phyloP scores from a whole-genome alignment of 2,329 filamentous ascomycete genomes.

The Ophiostoma australiae region DNA sequence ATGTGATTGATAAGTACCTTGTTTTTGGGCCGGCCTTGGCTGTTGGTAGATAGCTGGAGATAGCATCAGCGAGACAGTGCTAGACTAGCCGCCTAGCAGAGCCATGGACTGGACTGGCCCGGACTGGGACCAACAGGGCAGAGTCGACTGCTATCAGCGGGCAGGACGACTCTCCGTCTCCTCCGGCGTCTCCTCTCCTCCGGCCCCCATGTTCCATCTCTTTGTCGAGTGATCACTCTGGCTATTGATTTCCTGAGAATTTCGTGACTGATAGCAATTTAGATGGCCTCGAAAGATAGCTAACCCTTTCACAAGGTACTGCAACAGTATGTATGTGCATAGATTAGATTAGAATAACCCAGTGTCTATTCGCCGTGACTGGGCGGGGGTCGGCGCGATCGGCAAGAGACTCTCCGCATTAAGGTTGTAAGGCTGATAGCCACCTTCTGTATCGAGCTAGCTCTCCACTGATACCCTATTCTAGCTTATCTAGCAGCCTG shows the following conservation, averaged over 20 bases:
- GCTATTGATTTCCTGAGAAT: neutral
- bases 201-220: slow-evolving; percentile 1
- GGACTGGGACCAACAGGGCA: neutral
- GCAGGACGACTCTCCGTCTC: neutral
- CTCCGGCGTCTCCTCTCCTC: neutral
- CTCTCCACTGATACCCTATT: neutral
- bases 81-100: neutral
- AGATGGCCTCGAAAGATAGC: neutral
- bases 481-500: neutral
- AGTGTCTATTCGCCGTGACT: neutral
- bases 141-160: neutral
- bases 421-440: neutral
- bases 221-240: neutral
- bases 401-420: neutral
- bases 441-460: slow-evolving; percentile 5
- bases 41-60: neutral
- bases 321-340: too few relatives aligned
- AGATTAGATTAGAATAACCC: neutral
- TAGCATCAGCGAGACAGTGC: neutral
- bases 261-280: neutral
- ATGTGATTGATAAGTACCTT: neutral
- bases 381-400: neutral
- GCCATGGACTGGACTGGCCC: too few relatives aligned
- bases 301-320: neutral
- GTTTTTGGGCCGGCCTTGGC: neutral